Conservation (phyloP, 805 yeast species). For the Kodamaea restingae region DNA sequence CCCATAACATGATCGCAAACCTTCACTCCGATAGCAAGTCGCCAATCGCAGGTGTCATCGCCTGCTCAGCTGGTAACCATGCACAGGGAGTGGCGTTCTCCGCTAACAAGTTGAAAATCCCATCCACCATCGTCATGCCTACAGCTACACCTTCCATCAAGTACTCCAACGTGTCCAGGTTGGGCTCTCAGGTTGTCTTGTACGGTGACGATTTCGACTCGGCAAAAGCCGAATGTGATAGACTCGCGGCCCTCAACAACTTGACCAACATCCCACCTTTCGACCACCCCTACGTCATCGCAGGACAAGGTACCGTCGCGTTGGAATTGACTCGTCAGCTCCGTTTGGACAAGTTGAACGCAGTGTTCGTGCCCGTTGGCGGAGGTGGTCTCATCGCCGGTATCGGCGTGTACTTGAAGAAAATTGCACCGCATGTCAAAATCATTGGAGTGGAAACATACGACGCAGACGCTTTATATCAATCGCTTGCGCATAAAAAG, state of each 20-base stretch:
- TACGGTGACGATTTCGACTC: conserved; percentile 92
- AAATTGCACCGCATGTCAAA: conserved; percentile 96
- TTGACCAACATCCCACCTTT: conserved; percentile 95
- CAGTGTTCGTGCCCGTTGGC: conserved; percentile 90
- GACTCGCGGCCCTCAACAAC: conserved; percentile 65
- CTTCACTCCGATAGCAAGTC: conserved; percentile 53
- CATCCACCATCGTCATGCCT: conserved; percentile 98
- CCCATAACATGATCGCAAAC: conserved; percentile 94
- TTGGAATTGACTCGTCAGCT: conserved; percentile 89
- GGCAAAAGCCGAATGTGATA: conserved; percentile 86
- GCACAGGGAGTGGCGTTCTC: conserved; percentile 98
- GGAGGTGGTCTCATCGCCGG: conserved; percentile 98
- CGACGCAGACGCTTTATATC: conserved; percentile 91
- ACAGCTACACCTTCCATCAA: conserved; percentile 94
- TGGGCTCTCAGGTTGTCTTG: conserved; percentile 92
- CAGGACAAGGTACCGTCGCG: conserved; percentile 98
- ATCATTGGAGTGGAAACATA: conserved; percentile 93
- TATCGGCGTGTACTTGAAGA: conserved; percentile 80
- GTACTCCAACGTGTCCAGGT: conserved; percentile 81
- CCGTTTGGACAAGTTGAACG: conserved; percentile 68
- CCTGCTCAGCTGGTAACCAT: conserved; percentile 98
- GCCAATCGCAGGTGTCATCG: conserved; percentile 82
- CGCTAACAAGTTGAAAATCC: conserved; percentile 78
- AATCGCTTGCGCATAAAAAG: conserved; percentile 55
- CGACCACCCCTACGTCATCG: conserved; percentile 95